Conservation (phyloP, 805 yeast species). For the Kazachstania viticola region DNA sequence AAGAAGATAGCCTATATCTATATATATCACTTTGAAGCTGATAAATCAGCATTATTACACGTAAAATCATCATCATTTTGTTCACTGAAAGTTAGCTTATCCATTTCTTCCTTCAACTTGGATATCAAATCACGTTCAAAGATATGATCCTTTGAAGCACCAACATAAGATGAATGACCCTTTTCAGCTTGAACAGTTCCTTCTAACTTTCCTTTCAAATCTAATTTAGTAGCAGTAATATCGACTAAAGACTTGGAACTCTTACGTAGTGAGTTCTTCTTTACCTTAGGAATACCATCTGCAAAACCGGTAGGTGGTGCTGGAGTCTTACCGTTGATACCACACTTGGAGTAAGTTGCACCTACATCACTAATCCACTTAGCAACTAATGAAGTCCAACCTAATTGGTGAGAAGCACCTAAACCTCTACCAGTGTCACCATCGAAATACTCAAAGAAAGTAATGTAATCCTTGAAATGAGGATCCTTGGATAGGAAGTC, state of each 20-base stretch:
- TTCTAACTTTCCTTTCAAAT: constrained; percentile 12
- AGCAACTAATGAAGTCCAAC: constrained; percentile 92
- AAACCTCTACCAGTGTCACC: constrained; percentile 92
- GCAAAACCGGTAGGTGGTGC: not conserved
- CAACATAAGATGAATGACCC: constrained; percentile 5
- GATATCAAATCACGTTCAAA: constrained; percentile 7
- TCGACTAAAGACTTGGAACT: constrained; percentile 59
- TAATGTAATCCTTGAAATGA: constrained; percentile 60
- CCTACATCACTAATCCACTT: constrained; percentile 88
- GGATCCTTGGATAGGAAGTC: constrained; percentile 52
- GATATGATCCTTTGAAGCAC: constrained; percentile 3
- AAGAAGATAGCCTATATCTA: too few relatives aligned
- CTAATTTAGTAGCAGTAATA: constrained; percentile 52
- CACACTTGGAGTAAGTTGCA: constrained; percentile 1
- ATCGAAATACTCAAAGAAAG: constrained; percentile 81
- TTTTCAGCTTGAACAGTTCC: constrained; percentile 50
- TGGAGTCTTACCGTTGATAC: too few relatives aligned
- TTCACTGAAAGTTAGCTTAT: constrained; percentile 5
- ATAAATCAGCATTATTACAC: constrained; percentile 4
- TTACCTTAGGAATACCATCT: constrained; percentile 1
- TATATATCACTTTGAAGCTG: too few relatives aligned
- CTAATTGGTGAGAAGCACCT: constrained; percentile 91
- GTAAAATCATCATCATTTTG: constrained; percentile 1
- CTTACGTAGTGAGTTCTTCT: constrained; percentile 42
- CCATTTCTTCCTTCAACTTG: constrained; percentile 9